Evolutionary conservation across 169 alveolate genomes (phyloP).

Genomic region (Plasmodium cynomolgi): DNA sequence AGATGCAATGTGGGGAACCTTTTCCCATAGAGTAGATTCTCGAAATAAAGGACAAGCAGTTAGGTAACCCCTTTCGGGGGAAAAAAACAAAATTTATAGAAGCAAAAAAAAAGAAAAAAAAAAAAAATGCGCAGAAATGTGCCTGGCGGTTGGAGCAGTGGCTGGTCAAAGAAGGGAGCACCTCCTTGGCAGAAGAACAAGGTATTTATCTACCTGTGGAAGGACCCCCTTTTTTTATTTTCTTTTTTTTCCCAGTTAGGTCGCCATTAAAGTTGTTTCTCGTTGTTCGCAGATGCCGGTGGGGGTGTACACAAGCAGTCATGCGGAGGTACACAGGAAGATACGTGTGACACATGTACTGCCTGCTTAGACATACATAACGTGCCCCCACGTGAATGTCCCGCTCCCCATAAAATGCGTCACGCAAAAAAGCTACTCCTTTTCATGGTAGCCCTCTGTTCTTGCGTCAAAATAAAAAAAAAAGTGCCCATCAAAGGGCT

Average conservation of each 20-base stretch:
- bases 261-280: not conserved
- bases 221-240: not conserved
- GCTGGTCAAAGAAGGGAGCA: not conserved
- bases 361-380: not conserved
- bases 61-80: not conserved
- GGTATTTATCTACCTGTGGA: not conserved
- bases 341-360: not conserved
- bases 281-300: not conserved
- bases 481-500: not conserved
- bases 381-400: not conserved
- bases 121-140: not conserved
- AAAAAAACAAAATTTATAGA: not conserved
- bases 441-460: constrained; percentile 26
- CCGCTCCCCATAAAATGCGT: constrained; percentile 14
- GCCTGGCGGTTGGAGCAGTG: not conserved
- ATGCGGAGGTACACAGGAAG: not conserved
- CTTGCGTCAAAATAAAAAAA: constrained; percentile 21
- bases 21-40: not conserved
- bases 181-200: not conserved
- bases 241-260: not conserved
- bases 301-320: not conserved
- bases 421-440: constrained; percentile 33
- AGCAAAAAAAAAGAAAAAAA: not conserved
- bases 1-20: not conserved
- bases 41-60: not conserved